A percentile compares a stretch with the other conserved stretches of the same genome.
phyloP scores from a whole-genome alignment of 1,284 basidiomycete species.

The Violaceomyces palustris region DNA sequence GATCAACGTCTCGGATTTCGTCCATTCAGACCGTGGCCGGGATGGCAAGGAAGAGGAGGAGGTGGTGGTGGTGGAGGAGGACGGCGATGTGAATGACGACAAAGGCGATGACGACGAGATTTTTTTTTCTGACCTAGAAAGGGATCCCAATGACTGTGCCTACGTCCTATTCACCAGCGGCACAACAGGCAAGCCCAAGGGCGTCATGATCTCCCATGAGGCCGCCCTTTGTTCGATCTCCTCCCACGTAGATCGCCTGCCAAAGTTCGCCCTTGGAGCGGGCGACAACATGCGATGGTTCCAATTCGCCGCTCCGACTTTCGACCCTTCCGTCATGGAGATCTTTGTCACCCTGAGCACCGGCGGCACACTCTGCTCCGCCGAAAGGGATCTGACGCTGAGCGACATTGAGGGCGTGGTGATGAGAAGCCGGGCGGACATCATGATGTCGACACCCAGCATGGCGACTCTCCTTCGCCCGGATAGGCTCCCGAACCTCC shows the following conservation, averaged over 20 bases:
- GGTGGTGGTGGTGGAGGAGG: too few species aligned
- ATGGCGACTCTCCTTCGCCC: slow-evolving; percentile 8
- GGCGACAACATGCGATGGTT: slow-evolving; percentile 4
- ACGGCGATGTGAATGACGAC: too few species aligned
- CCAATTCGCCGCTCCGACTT: slow-evolving; percentile 16
- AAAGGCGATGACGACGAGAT: too few species aligned
- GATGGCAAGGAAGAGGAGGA: too few species aligned
- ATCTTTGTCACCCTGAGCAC: slow-evolving; percentile 10
- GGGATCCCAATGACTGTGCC: slow-evolving; percentile 8
- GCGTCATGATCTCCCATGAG: slow-evolving; percentile 7
- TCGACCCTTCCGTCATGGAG: slow-evolving; percentile 18
- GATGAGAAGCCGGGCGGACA: slow-evolving; percentile 4
- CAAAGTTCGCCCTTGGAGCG: background rate
- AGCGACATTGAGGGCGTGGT: slow-evolving; percentile 8
- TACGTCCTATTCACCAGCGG: slow-evolving; percentile 2
- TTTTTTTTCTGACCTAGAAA: too few species aligned
- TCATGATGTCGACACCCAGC: slow-evolving; percentile 23
- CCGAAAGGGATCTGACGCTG: slow-evolving; percentile 6
- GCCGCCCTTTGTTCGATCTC: slow-evolving; percentile 6
- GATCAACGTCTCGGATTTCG: too few species aligned
- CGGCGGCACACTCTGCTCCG: slow-evolving; percentile 12
- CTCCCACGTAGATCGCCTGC: slow-evolving; percentile 3
- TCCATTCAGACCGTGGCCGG: too few species aligned
- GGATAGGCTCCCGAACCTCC: slow-evolving; percentile 3
- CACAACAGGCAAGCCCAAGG: slow-evolving; percentile 7